Conservation (phyloP, 1,139 yeast genomes). For the Hanseniaspora sp. region DNA sequence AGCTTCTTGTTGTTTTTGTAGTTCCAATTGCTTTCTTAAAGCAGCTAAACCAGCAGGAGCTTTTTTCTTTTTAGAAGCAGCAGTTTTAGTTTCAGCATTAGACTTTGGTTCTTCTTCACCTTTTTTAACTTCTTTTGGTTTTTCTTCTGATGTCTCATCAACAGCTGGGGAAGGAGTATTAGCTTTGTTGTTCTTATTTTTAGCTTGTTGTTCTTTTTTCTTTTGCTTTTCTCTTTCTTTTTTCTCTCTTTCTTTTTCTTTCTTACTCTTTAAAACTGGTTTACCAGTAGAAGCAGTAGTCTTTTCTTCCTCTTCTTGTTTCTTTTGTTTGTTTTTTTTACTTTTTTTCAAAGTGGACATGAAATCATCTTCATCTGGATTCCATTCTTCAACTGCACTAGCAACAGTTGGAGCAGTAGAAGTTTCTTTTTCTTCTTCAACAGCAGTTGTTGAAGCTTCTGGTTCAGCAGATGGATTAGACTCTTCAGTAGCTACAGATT, state of each 20-base stretch:
- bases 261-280: slow-evolving; percentile 76
- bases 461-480: too few relatives aligned
- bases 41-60: slow-evolving; percentile 75
- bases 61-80: slow-evolving; percentile 44
- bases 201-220: slow-evolving; percentile 83
- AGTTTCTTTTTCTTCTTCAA: slow-evolving; percentile 18
- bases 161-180: slow-evolving; percentile 37
- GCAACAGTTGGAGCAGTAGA: slow-evolving; percentile 32
- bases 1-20: slow-evolving; percentile 74
- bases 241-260: slow-evolving; percentile 95
- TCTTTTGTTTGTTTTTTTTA: slow-evolving; percentile 39
- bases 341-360: slow-evolving; percentile 72
- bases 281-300: slow-evolving; percentile 36
- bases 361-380: slow-evolving; percentile 43
- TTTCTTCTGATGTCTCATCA: slow-evolving; percentile 31
- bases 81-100: slow-evolving; percentile 24
- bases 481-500: slow-evolving; percentile 22
- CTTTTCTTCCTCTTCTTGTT: slow-evolving; percentile 35
- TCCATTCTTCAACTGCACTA: slow-evolving; percentile 25
- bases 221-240: slow-evolving; percentile 91
- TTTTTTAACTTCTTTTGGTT: slow-evolving; percentile 26
- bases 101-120: slow-evolving; percentile 23
- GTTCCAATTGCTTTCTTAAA: slow-evolving; percentile 71
- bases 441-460: neutral
- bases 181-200: slow-evolving; percentile 33